Percentiles rank a stretch among this genome's conserved stretches.
phyloP scores from a whole-genome alignment of 2,329 filamentous ascomycete genomes.

The Orbilia oligospora region DNA sequence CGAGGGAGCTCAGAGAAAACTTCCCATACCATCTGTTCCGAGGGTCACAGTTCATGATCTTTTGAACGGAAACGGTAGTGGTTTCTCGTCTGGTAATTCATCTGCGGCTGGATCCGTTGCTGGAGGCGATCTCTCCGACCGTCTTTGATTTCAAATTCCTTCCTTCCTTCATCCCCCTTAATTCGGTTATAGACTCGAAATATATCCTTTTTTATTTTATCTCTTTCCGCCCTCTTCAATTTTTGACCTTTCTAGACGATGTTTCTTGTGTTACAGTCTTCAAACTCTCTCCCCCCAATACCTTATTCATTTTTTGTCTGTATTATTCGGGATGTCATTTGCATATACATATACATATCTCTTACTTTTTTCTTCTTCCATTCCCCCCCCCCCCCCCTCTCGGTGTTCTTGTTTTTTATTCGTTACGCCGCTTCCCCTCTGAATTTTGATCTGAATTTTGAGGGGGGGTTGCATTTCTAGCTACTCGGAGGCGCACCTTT shows the following conservation, averaged over 20 bases:
- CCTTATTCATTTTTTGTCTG: background rate
- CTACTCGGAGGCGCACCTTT: slow-evolving; percentile 11
- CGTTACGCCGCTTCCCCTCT: background rate
- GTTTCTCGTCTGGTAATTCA: slow-evolving; percentile 80
- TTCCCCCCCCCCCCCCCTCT: too few species aligned
- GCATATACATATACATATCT: slow-evolving; percentile 21
- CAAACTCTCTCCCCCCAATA: too few species aligned
- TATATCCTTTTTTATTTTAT: background rate
- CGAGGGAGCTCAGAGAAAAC: slow-evolving; percentile 88
- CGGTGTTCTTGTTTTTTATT: slow-evolving; percentile 26
- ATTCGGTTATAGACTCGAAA: too few species aligned
- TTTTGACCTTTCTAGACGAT: slow-evolving; percentile 7
- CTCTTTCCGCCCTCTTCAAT: background rate
- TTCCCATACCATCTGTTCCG: slow-evolving; percentile 90
- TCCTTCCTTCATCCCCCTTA: background rate
- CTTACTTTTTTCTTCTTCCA: background rate
- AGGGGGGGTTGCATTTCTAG: background rate
- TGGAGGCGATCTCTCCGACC: slow-evolving; percentile 77
- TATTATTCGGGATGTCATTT: slow-evolving; percentile 44
- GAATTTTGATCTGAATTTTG: too few species aligned
- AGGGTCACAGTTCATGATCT: slow-evolving; percentile 91
- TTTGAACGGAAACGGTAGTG: slow-evolving; percentile 74
- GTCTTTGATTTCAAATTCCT: slow-evolving; percentile 66
- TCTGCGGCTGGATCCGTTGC: slow-evolving; percentile 83
- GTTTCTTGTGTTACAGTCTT: background rate